phyloP scores from a whole-genome alignment of 2,329 filamentous ascomycete genomes.

The Xylariaceae sp. region DNA sequence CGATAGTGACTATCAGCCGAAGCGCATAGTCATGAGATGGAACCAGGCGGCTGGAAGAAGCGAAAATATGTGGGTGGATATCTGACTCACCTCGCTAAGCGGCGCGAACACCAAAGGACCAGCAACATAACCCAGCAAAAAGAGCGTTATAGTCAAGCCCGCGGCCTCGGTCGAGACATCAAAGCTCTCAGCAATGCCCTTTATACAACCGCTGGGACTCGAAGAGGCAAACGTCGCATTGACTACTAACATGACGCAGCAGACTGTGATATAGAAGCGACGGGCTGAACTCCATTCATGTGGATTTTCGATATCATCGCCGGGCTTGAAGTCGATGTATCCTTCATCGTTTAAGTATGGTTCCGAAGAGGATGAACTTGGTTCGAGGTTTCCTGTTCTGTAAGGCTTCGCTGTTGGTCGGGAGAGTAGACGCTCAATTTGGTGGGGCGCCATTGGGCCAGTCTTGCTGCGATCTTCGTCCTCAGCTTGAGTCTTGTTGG shows the following conservation, averaged over 20 bases:
- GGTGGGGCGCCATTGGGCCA: too few species aligned
- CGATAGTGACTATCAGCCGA: too few species aligned
- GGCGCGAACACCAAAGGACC: constrained; percentile 58
- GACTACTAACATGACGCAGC: constrained; percentile 44
- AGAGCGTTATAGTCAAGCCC: constrained; percentile 49
- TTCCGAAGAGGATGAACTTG: constrained; percentile 21
- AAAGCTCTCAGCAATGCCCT: constrained; percentile 43
- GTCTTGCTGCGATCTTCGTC: too few species aligned
- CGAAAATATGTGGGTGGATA: not conserved
- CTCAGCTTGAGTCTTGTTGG: constrained; percentile 21
- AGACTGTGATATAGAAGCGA: constrained; percentile 39
- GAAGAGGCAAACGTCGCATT: constrained; percentile 54
- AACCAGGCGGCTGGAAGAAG: not conserved
- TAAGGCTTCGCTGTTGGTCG: constrained; percentile 50
- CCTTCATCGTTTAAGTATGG: constrained; percentile 47
- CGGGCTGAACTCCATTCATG: constrained; percentile 42
- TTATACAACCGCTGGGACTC: constrained; percentile 30
- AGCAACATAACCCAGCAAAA: constrained; percentile 54
- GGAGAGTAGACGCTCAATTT: constrained; percentile 39
- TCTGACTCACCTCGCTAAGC: constrained; percentile 40
- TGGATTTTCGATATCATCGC: constrained; percentile 51
- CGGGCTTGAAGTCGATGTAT: constrained; percentile 46
- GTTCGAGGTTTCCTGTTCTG: constrained; percentile 36
- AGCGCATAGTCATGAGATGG: too few species aligned
- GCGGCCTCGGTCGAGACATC: constrained; percentile 44